Evolutionary conservation across 2,329 filamentous ascomycete species (phyloP).

Genomic region (Cryoendolithus antarcticus): DNA sequence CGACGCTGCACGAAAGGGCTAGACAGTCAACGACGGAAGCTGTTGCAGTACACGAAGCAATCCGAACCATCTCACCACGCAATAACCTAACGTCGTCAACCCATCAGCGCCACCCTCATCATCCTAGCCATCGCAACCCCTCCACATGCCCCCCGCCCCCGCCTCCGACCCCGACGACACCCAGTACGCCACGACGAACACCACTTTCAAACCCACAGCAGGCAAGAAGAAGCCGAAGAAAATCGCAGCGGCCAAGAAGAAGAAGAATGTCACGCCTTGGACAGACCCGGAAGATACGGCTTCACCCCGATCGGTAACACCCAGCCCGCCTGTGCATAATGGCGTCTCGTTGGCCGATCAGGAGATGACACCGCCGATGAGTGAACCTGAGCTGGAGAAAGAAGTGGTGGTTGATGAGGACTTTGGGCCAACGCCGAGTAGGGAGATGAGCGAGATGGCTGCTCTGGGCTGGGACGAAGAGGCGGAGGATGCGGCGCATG

Average conservation of each 20-base stretch:
- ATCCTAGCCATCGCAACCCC: conserved; percentile 1
- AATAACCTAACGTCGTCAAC: neutral
- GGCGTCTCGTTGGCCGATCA: conserved; percentile 1
- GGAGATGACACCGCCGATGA: conserved; percentile 4
- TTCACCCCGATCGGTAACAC: conserved; percentile 17
- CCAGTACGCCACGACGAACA: conserved; percentile 12
- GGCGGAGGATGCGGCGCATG: neutral
- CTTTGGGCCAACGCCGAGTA: conserved; percentile 2
- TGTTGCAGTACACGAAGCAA: too few relatives aligned
- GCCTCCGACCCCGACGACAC: conserved; percentile 13
- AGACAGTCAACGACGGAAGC: too few relatives aligned
- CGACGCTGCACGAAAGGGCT: too few relatives aligned
- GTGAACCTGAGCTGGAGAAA: neutral
- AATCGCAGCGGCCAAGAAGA: conserved; percentile 4
- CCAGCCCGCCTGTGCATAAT: conserved; percentile 12
- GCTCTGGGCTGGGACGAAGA: neutral
- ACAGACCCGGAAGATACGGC: conserved; percentile 16
- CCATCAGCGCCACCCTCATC: neutral
- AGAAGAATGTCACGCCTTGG: conserved; percentile 6
- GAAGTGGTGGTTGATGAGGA: conserved; percentile 4
- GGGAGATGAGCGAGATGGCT: neutral
- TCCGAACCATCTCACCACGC: too few relatives aligned
- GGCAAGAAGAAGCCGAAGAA: conserved; percentile 19
- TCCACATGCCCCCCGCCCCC: conserved; percentile 12
- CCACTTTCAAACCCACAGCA: conserved; percentile 4